A percentile compares a stretch with the other conserved stretches of the same genome.
Conservation (phyloP, 495 filamentous ascomycete genomes). For the Trichocladium uniseriatum region DNA sequence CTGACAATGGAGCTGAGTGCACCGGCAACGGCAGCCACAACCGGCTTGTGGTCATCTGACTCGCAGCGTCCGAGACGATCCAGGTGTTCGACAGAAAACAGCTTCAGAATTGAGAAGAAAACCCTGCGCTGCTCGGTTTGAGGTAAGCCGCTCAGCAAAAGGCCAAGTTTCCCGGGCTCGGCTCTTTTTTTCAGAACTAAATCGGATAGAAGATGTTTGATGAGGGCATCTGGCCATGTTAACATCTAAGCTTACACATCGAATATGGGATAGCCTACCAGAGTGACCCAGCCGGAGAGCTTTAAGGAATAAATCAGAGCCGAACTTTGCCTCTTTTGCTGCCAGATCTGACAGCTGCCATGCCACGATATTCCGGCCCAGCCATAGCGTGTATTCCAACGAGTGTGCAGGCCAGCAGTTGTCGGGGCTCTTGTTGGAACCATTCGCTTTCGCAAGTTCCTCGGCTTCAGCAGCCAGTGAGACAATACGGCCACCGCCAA, state of each 20-base stretch:
- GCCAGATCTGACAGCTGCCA: constrained; percentile 35
- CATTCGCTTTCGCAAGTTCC: constrained; percentile 34
- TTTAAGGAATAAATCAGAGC: constrained; percentile 54
- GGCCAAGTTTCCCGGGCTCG: constrained; percentile 24
- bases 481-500: constrained; percentile 64
- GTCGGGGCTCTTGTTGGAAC: neutral
- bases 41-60: constrained; percentile 23
- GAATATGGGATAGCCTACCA: constrained; percentile 40
- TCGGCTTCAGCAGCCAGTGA: constrained; percentile 69
- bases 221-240: constrained; percentile 42
- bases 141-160: constrained; percentile 41
- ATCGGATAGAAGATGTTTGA: constrained; percentile 39
- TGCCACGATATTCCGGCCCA: constrained; percentile 54
- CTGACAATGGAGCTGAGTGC: constrained; percentile 34
- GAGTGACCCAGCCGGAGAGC: constrained; percentile 64
- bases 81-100: constrained; percentile 49
- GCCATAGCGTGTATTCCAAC: constrained; percentile 58
- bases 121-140: constrained; percentile 50
- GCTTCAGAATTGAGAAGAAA: constrained; percentile 48
- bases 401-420: constrained; percentile 58
- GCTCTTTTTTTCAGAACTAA: constrained; percentile 36
- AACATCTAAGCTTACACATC: neutral
- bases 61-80: constrained; percentile 21
- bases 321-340: constrained; percentile 42
- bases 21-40: constrained; percentile 41